Conservation (phyloP, 306 rosid species). For the Lupinus albus region DNA sequence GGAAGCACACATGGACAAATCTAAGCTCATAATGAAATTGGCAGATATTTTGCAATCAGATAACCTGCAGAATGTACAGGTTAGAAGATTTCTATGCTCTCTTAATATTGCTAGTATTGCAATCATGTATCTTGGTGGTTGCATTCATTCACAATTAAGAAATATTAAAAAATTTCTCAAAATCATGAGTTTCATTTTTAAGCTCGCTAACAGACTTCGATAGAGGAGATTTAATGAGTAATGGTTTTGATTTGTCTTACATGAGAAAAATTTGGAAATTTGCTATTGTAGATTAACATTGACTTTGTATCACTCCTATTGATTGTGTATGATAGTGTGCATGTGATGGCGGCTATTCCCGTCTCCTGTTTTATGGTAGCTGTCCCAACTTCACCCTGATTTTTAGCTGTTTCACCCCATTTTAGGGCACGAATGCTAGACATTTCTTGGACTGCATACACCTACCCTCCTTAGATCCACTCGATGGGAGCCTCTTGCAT, state of each 20-base stretch:
- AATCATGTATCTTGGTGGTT: conserved; percentile 15
- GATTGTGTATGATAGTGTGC: no score
- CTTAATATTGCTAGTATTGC: conserved; percentile 31
- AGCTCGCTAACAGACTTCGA: conserved; percentile 2
- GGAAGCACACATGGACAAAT: conserved; percentile 64
- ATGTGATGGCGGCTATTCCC: no score
- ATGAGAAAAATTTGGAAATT: conserved; percentile 10
- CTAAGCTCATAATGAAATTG: conserved; percentile 73
- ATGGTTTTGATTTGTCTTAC: conserved; percentile 6
- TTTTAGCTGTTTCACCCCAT: no score
- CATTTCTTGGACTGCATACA: no score
- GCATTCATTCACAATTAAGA: background rate
- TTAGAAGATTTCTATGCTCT: conserved; percentile 43
- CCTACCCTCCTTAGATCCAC: no score
- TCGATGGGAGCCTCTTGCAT: no score
- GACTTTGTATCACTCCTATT: background rate
- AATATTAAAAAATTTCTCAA: background rate
- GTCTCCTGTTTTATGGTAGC: no score
- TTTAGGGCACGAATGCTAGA: no score
- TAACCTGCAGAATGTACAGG: conserved; percentile 94
- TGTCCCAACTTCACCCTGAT: no score
- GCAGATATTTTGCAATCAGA: conserved; percentile 84
- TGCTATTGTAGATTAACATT: background rate
- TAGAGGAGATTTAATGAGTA: conserved; percentile 22
- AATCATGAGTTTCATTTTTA: conserved; percentile 18